Evolutionary conservation across 345 rosid species (phyloP), one percentile per base, ranked within the genome.

Genomic region (Boechera stricta): DNA sequence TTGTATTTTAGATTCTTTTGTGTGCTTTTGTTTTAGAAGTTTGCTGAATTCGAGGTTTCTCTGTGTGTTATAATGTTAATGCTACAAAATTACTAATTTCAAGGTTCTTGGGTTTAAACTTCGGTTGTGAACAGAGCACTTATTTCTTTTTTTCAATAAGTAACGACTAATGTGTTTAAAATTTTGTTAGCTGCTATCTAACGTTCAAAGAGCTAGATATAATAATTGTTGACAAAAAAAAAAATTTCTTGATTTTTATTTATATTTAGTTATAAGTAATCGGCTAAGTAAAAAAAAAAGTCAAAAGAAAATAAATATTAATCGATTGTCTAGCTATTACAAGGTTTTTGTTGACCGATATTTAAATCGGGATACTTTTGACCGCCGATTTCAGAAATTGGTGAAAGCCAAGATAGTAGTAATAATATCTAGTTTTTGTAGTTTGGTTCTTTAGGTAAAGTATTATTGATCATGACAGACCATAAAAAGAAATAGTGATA

Each of bases 31-130:
- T 60, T 49, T 44, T 44, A 60, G 66, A 61, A 66, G 59, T 54
- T 79, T 68, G 60, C 53, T 79, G 71, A 73, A 52, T 35, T 58
- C 61, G 69, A 59, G 69, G 32, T 28, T 72, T 72, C 24, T 72
- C 58, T 57, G 15, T 71, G 71, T 77, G 71, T 52, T 67, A 52
- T 54, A 28, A 6, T 53, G 41, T 70, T 71, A 63, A 64, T 71
- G 67, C 42, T 52, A 72, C 49, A 52, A 66, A 44, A 11, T 53
- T 59, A 72, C 67, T 78, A 59, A 60, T 72, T 72, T 49, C 44
- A 64, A 64, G 47, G 64, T 65, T 24, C 64, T 42, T 64, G 33
- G 48, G 10, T 42, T 66, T 45, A 15, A 56, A 33, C 15, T 18
- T 73, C 13, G 11, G 11, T 51, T 62, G 47, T 58, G 28, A 7